Evolutionary conservation across 441 rosid species (phyloP).

Genomic region (Croton setiger): DNA sequence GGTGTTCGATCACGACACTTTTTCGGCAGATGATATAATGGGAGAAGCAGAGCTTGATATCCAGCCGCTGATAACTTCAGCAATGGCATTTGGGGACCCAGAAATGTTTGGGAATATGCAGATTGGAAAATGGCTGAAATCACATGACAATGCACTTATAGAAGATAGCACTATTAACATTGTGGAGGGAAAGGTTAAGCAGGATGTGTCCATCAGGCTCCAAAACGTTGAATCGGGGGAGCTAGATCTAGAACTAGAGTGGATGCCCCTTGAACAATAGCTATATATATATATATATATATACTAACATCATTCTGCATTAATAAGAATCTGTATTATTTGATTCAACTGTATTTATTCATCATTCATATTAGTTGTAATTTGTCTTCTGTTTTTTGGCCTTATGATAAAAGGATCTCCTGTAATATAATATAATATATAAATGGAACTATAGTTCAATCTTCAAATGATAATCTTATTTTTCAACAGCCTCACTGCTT

Average conservation of each 20-base stretch:
- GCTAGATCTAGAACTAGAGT: slow-evolving; percentile 62
- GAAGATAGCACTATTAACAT: slow-evolving; percentile 78
- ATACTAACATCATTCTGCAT: not conserved
- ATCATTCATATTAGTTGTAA: not conserved
- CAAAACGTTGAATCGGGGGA: slow-evolving; percentile 93
- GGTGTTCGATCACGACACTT: slow-evolving; percentile 76
- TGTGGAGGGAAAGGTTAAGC: slow-evolving; percentile 80
- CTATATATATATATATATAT: too few species aligned
- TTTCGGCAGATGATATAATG: slow-evolving; percentile 94
- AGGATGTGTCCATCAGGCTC: slow-evolving; percentile 59
- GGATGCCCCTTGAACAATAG: slow-evolving; percentile 69
- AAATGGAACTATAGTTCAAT: too few species aligned
- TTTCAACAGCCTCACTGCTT: too few species aligned
- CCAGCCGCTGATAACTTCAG: slow-evolving; percentile 81
- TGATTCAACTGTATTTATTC: slow-evolving; percentile 21
- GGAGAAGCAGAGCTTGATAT: slow-evolving; percentile 87
- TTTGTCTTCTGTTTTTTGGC: too few species aligned
- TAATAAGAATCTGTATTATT: slow-evolving; percentile 19
- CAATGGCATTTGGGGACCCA: slow-evolving; percentile 82
- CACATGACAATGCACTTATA: slow-evolving; percentile 76
- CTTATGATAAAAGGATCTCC: too few species aligned
- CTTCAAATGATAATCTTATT: too few species aligned
- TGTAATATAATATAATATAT: too few species aligned
- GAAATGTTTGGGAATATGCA: slow-evolving; percentile 86
- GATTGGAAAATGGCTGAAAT: slow-evolving; percentile 87